Base-by-base conservation (phyloP, 495 filamentous ascomycete species). In the Paragyromitra xinjiangensis region DNA sequence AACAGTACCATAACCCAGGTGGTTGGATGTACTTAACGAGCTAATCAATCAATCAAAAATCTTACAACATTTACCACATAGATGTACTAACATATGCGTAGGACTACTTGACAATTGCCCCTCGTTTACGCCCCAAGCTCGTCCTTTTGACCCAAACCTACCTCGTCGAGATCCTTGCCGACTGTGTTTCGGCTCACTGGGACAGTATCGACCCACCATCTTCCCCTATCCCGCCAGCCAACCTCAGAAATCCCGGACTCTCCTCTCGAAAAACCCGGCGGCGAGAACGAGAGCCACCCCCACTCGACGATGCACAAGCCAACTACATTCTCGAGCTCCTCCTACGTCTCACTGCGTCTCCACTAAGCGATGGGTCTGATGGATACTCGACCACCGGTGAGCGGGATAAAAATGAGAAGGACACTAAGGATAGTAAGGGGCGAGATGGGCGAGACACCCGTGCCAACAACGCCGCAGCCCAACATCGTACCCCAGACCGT, bases 141-240 rank as follows among this genome's bases (percentile, higher is more conserved):
- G 85, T 90, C 16, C 83, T 89, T 42, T 84, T 88, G 56, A 89
- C 89, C 26, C 89, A 90, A 77, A 84, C 88, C 65, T 90, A 89
- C 80, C 82, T 89, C 34, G 83, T 91, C 73, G 86, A 87, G 72
- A 84, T 91, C 53, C 85, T 89, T 61, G 88, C 89, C 78, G 89
- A 91, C 81, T 91, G 89, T 81, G 90, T 88, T 78, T 85, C 85
- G 53, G 87, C 86, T 58, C 85, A 90, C 79, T 90, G 88, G 88
- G 82, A 86, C 45, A 81, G 84, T 42, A 71, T 86, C 34, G 82
- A 85, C 56, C 78, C 72, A 82, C 79, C 81, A 62, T 6, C 74
- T 78, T 45, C 53, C 63, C 71, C 81, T 76, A 29, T 77, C 73
- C 65, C 83, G 78, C 22, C 80, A 14, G 29, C 19, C 9, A 65